Conservation (phyloP, 2,329 filamentous ascomycete species). For the Nannizziopsis barbatae region DNA sequence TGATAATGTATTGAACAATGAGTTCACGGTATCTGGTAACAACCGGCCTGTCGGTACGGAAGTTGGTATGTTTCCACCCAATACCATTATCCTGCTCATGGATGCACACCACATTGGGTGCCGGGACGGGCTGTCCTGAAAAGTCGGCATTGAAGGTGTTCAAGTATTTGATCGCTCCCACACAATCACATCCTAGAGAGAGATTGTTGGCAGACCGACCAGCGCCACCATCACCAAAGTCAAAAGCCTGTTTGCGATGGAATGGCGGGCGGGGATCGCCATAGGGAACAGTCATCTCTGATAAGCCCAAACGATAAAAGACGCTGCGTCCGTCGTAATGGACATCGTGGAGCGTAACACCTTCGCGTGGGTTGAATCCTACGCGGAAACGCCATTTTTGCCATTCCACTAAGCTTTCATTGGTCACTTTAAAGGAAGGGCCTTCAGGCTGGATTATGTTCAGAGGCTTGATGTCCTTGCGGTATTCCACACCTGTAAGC, state of each 20-base stretch:
- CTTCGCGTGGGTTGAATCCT: slow-evolving; percentile 58
- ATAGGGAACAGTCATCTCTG: slow-evolving; percentile 58
- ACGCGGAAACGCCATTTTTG: slow-evolving; percentile 58
- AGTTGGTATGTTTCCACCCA: slow-evolving; percentile 61
- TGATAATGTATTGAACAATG: slow-evolving; percentile 57
- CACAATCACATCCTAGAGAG: slow-evolving; percentile 55
- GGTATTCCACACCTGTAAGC: slow-evolving; percentile 39
- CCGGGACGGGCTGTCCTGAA: slow-evolving; percentile 42
- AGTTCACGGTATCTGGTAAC: slow-evolving; percentile 52
- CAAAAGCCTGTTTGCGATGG: slow-evolving; percentile 57
- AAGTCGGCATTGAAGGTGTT: slow-evolving; percentile 41
- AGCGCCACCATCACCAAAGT: slow-evolving; percentile 55
- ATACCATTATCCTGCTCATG: slow-evolving; percentile 62
- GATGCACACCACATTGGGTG: slow-evolving; percentile 54
- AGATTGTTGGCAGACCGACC: slow-evolving; percentile 55
- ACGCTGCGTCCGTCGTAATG: slow-evolving; percentile 52
- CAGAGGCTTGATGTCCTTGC: slow-evolving; percentile 52
- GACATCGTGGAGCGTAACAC: slow-evolving; percentile 55
- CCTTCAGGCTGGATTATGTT: slow-evolving; percentile 59
- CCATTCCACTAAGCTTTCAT: slow-evolving; percentile 44
- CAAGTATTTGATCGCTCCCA: slow-evolving; percentile 54
- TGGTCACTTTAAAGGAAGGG: slow-evolving; percentile 48
- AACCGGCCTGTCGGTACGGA: slow-evolving; percentile 50
- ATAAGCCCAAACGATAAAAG: slow-evolving; percentile 53
- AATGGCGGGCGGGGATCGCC: slow-evolving; percentile 52